Evolutionary conservation across 1,139 yeast genomes (phyloP).

Genomic region (Candida pseudoviswanathii): DNA sequence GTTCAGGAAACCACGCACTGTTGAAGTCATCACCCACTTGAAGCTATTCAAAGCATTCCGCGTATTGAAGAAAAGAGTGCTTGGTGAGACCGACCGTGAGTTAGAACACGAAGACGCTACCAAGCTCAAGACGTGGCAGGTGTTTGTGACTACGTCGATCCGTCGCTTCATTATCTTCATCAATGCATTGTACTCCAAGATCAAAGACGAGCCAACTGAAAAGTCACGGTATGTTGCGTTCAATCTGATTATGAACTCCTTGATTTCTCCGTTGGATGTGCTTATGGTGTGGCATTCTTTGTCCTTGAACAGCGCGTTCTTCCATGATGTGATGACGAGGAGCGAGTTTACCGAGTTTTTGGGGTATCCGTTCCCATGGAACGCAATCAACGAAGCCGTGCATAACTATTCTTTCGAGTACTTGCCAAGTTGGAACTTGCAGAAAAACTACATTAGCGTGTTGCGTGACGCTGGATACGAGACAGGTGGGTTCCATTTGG

Average conservation of each 20-base stretch:
- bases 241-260: neutral
- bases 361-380: constrained; percentile 5
- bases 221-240: neutral
- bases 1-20: neutral
- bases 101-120: neutral
- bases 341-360: constrained; percentile 4
- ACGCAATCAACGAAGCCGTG: neutral
- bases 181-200: constrained; percentile 2
- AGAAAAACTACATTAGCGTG: neutral
- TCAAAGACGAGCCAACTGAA: neutral
- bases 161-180: constrained; percentile 4
- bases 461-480: constrained; percentile 1
- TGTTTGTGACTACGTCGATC: constrained; percentile 1
- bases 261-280: constrained; percentile 6
- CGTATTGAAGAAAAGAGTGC: constrained; percentile 1
- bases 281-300: constrained; percentile 2
- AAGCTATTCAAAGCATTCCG: constrained; percentile 1
- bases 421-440: neutral
- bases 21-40: constrained; percentile 1
- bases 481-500: neutral
- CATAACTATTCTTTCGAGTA: constrained; percentile 8
- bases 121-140: constrained; percentile 4
- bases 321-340: constrained; percentile 2
- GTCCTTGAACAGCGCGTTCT: neutral
- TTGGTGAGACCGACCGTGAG: neutral